Percentiles rank a stretch among this genome's conserved stretches.
These are phyloP conservation scores for Candolleomyces eurysporus DNA, from an alignment of 768 basidiomycete genomes.

Conservation along the genomic window DNA sequence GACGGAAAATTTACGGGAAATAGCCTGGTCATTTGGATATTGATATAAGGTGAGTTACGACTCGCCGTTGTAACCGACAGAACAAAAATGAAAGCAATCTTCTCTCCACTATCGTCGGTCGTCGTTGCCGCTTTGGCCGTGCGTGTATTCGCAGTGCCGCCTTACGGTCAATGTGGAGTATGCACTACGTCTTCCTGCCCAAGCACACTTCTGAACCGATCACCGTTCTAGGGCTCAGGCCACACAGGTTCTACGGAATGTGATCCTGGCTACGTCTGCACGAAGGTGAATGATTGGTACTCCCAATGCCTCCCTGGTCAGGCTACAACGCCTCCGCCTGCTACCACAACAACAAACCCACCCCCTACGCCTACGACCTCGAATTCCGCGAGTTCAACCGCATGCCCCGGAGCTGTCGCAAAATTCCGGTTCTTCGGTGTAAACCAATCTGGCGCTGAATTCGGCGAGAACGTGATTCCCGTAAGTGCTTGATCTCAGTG, in stretches of 20 bases:
- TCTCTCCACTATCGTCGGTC: background rate
- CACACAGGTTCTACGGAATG: conserved; percentile 26
- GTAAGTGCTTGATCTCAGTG: conserved; percentile 25
- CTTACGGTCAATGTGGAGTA: conserved; percentile 53
- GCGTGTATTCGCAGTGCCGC: background rate
- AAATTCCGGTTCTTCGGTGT: conserved; percentile 66
- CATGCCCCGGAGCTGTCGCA: conserved; percentile 36
- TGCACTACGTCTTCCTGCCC: conserved; percentile 10
- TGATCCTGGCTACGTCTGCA: conserved; percentile 35
- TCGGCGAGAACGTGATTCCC: conserved; percentile 47
- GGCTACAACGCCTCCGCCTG: conserved; percentile 14
- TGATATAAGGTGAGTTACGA: background rate
- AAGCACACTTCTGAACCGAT: conserved; percentile 1
- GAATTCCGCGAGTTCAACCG: conserved; percentile 14
- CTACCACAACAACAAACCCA: conserved; percentile 16
- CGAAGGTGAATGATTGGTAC: conserved; percentile 35
- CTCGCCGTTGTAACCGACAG: background rate
- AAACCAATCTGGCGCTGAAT: conserved; percentile 62
- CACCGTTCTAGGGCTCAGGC: conserved; percentile 21
- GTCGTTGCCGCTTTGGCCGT: background rate
- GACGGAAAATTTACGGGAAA: background rate
- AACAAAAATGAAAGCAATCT: background rate
- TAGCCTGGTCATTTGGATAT: background rate
- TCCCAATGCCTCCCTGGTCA: conserved; percentile 39
- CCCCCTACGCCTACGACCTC: conserved; percentile 18